Conservation (phyloP, 1,284 basidiomycete species). For the Cryptococcus maquisensis region DNA sequence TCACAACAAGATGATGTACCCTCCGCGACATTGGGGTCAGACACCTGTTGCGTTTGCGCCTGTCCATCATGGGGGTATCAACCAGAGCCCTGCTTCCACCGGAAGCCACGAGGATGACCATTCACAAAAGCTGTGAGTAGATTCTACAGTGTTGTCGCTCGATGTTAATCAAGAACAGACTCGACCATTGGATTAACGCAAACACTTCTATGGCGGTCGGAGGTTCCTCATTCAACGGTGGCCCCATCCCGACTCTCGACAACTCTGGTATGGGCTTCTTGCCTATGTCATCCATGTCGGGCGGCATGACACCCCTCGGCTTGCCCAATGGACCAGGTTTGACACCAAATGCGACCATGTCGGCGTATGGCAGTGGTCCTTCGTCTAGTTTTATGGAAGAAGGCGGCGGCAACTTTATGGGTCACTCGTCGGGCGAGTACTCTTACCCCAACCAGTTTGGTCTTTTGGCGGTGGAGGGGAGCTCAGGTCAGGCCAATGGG, state of each 20-base stretch:
- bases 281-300: constrained; percentile 10
- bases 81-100: constrained; percentile 23
- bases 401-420: constrained; percentile 1
- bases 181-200: constrained; percentile 47
- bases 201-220: constrained; percentile 43
- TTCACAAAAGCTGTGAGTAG: constrained; percentile 39
- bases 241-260: constrained; percentile 13
- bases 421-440: constrained; percentile 6
- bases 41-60: constrained; percentile 6
- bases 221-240: constrained; percentile 22
- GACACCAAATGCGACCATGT: constrained; percentile 6
- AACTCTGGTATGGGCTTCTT: constrained; percentile 9
- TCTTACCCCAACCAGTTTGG: constrained; percentile 14
- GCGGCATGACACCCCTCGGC: constrained; percentile 5
- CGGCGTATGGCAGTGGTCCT: neutral
- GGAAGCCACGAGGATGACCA: constrained; percentile 44
- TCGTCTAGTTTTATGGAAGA: constrained; percentile 3
- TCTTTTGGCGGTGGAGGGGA: constrained; percentile 11
- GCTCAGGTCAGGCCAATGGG: neutral
- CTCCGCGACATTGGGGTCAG: constrained; percentile 6
- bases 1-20: constrained; percentile 5
- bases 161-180: constrained; percentile 10
- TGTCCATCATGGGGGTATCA: constrained; percentile 19
- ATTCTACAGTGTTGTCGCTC: constrained; percentile 2
- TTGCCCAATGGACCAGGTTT: constrained; percentile 2